Base-by-base conservation (phyloP, 768 basidiomycete genomes). In the Lentinula sp. region DNA sequence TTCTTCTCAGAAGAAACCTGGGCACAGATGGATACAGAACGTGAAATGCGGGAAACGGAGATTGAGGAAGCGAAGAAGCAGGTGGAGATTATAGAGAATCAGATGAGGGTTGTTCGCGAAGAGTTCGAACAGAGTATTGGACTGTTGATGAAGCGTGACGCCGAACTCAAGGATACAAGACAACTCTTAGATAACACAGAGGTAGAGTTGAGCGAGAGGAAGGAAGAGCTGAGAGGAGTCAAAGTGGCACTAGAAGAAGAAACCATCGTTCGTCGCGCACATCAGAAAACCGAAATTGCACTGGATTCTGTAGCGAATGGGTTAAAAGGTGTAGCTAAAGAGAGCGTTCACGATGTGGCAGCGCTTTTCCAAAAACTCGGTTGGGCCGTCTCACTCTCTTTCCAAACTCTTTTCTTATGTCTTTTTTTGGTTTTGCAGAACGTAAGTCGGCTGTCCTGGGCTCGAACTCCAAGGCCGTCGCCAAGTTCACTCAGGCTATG, bases 101-200 rank as follows among this genome's bases (percentile, higher is more conserved):
- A 96, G 70, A 79, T 96, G 73, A 76, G 84, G 58, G 84, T 80
- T 34, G 85, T 93, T 16, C 80, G 88, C 58, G 93, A 95, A 60
- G 95, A 98, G 73, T 96, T 94, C 66, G 94, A 97, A 69, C 88
- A 95, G 72, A 89, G 91, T 65, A 89, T 95, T 60, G 85, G 81
- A 1, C 65, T 93, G 50, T 75, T 98, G 50, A 84, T 85, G 70
- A 85, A 82, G 66, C 81, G 85, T 34, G 89, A 95, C 56, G 83
- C 84, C 6, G 93, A 97, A 70, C 74, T 98, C 58, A 84, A 80
- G 60, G 75, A 79, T 54, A 83, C 88, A 3, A 80, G 78, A 61
- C 81, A 80, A 18, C 79, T 75, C 66, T 73, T 95, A 52, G 74
- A 78, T 60, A 75, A 75, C 59, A 82, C 81, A 1, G 77, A 83